Percentiles rank a stretch among this genome's conserved stretches.
phyloP scores from a whole-genome alignment of 345 rosid genomes.

The Microcos paniculata region DNA sequence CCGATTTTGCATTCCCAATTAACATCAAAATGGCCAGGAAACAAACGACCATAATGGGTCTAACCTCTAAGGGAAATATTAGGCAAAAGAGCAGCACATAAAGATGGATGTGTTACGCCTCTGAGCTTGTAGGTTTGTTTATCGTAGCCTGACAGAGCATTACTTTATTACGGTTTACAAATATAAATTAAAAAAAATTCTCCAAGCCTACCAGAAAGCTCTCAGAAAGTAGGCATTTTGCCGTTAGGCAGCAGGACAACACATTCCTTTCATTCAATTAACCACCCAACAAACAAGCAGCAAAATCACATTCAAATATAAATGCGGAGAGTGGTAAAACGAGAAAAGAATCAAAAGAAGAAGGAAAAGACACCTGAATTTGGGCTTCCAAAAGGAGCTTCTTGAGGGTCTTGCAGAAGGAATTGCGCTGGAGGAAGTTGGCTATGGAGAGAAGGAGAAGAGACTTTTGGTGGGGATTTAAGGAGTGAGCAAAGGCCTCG shows the following conservation, averaged over 20 bases:
- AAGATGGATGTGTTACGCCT: neutral
- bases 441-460: constrained; percentile 56
- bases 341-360: neutral
- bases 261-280: neutral
- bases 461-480: constrained; percentile 35
- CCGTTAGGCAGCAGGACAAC: neutral
- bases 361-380: constrained; percentile 40
- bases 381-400: constrained; percentile 64
- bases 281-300: neutral
- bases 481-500: constrained; percentile 4
- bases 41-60: neutral
- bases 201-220: neutral
- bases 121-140: neutral
- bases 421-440: constrained; percentile 48
- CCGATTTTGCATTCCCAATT: neutral
- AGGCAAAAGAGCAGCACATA: neutral
- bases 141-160: neutral
- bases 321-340: neutral
- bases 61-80: neutral
- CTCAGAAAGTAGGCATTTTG: neutral
- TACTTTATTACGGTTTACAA: neutral
- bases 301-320: neutral
- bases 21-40: neutral
- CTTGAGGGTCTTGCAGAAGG: constrained; percentile 68
- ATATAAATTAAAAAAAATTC: neutral